Evolutionary conservation across 2,329 filamentous ascomycete genomes (phyloP).

Genomic region (Pseudofabraea citricarpa): DNA sequence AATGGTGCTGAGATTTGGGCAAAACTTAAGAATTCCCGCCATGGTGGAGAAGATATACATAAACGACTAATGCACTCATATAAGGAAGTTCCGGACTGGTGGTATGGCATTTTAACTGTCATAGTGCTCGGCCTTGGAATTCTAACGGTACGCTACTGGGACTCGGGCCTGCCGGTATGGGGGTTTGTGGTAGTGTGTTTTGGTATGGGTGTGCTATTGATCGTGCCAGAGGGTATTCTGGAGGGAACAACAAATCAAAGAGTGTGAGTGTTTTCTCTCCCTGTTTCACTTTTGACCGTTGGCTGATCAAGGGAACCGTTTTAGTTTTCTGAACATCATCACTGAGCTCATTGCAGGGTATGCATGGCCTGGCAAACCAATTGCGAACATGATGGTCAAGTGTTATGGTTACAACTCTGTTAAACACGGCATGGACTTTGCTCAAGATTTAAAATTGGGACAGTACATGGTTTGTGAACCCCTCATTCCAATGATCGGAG

Average conservation of each 20-base stretch:
- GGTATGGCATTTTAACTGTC: conserved; percentile 35
- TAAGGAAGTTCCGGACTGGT: conserved; percentile 49
- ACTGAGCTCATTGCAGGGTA: conserved; percentile 71
- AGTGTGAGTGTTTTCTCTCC: conserved; percentile 5
- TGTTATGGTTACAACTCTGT: conserved; percentile 67
- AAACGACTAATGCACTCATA: conserved; percentile 49
- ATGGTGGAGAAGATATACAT: conserved; percentile 43
- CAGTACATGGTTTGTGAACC: conserved; percentile 54
- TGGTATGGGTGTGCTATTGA: conserved; percentile 45
- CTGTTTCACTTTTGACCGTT: too few species aligned
- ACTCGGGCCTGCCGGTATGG: conserved; percentile 11
- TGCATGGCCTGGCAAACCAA: conserved; percentile 58
- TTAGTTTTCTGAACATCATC: conserved; percentile 57
- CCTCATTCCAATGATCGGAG: too few species aligned
- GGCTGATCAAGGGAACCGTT: background rate
- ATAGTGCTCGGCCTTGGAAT: conserved; percentile 6
- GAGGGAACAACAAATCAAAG: conserved; percentile 57
- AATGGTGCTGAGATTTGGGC: conserved; percentile 62
- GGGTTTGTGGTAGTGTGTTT: conserved; percentile 11
- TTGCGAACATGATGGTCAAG: conserved; percentile 75
- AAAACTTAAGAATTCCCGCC: conserved; percentile 5
- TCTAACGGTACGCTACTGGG: conserved; percentile 5
- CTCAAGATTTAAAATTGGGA: conserved; percentile 45
- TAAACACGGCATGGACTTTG: conserved; percentile 25
- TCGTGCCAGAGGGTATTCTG: conserved; percentile 63